phyloP scores from a whole-genome alignment of 441 rosid species.

The Hypseocharis bilobata region DNA sequence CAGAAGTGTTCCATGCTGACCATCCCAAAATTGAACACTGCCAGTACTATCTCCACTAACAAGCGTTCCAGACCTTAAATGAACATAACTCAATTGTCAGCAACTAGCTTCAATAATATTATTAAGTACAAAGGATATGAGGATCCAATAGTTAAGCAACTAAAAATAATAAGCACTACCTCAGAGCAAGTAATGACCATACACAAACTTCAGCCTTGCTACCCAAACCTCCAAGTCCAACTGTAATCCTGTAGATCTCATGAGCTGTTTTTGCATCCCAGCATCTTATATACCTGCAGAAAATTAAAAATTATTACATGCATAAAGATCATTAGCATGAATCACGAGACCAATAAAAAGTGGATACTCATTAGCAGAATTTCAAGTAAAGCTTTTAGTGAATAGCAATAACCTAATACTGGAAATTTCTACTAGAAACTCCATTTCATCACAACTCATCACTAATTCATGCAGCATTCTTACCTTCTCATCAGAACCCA shows the following conservation, averaged over 20 bases:
- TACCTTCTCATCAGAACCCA: background rate
- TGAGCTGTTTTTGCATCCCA: slow-evolving; percentile 63
- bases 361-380: background rate
- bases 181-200: slow-evolving; percentile 76
- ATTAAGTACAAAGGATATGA: background rate
- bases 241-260: slow-evolving; percentile 80
- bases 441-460: background rate
- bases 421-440: background rate
- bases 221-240: slow-evolving; percentile 75
- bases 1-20: slow-evolving; percentile 70
- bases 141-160: background rate
- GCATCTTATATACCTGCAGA: slow-evolving; percentile 74
- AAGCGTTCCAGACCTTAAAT: slow-evolving; percentile 63
- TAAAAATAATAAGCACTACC: slow-evolving; percentile 31
- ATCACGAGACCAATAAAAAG: background rate
- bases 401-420: background rate
- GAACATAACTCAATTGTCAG: slow-evolving; percentile 18
- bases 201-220: slow-evolving; percentile 63
- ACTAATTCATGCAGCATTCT: background rate
- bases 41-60: slow-evolving; percentile 92
- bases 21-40: slow-evolving; percentile 87
- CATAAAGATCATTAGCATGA: slow-evolving; percentile 4
- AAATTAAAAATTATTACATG: slow-evolving; percentile 12
- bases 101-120: background rate
- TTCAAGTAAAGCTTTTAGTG: background rate